phyloP scores from a whole-genome alignment of 208 protist genomes.

The Trichomonas gallinae region DNA sequence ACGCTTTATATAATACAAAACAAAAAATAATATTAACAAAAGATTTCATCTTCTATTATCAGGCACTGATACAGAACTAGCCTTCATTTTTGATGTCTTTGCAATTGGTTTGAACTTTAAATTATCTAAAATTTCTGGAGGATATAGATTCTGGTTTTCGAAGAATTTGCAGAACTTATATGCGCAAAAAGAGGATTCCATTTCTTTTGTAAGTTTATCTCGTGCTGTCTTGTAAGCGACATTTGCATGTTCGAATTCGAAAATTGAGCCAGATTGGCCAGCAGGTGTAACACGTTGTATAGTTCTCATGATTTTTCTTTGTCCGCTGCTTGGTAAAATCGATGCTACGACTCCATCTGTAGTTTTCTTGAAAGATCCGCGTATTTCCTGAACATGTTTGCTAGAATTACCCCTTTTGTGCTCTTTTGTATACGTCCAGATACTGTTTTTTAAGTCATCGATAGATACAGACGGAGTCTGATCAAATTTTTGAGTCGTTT shows the following conservation, averaged over 20 bases:
- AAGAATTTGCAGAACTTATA: background rate
- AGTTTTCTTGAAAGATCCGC: background rate
- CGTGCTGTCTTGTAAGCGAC: background rate
- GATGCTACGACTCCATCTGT: background rate
- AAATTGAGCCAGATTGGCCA: background rate
- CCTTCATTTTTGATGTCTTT: background rate
- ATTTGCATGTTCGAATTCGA: background rate
- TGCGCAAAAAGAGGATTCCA: background rate
- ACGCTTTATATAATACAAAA: background rate
- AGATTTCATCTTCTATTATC: background rate
- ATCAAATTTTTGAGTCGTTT: background rate
- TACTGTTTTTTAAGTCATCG: background rate
- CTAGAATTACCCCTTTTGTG: background rate
- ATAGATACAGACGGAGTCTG: background rate
- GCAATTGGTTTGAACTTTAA: background rate
- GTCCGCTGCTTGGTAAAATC: background rate
- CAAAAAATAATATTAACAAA: background rate
- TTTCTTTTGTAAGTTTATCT: background rate
- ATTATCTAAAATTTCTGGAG: background rate
- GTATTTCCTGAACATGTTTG: background rate
- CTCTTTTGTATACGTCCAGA: background rate
- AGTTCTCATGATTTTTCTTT: background rate
- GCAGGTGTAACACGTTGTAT: background rate
- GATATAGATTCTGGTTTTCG: background rate
- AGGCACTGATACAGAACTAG: background rate